phyloP scores from a whole-genome alignment of 2,329 filamentous ascomycete genomes.

The Colletotrichum sojae region DNA sequence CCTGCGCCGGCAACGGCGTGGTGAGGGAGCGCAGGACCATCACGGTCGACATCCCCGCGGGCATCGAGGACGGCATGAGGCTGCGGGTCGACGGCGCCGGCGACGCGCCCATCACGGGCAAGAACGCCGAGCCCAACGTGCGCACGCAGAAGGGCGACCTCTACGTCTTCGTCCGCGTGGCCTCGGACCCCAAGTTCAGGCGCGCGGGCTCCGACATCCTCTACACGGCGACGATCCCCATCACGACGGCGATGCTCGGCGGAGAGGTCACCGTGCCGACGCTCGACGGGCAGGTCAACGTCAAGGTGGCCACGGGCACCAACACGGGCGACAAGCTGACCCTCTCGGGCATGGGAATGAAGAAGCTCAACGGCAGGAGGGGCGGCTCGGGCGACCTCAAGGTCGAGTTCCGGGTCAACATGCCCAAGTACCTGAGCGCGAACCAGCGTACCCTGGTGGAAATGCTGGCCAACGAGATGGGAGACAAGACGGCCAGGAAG shows the following conservation, averaged over 20 bases:
- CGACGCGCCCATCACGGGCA: conserved; percentile 85
- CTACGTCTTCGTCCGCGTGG: conserved; percentile 90
- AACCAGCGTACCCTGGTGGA: conserved; percentile 95
- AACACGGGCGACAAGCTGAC: conserved; percentile 94
- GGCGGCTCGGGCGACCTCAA: conserved; percentile 83
- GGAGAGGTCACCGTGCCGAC: conserved; percentile 93
- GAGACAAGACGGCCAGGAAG: conserved; percentile 90
- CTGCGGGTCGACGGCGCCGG: conserved; percentile 88
- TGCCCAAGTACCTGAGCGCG: conserved; percentile 93
- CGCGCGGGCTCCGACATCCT: conserved; percentile 90
- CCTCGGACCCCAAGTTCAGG: conserved; percentile 91
- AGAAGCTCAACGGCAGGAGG: conserved; percentile 79
- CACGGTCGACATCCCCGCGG: conserved; percentile 91
- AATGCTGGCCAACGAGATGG: conserved; percentile 97
- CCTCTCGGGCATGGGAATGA: conserved; percentile 93
- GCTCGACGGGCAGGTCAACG: conserved; percentile 88
- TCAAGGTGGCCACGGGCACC: conserved; percentile 92
- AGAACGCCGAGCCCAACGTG: conserved; percentile 72
- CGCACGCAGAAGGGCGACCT: conserved; percentile 86
- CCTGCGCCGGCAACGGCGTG: conserved; percentile 87
- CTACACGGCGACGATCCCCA: conserved; percentile 90
- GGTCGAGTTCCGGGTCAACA: conserved; percentile 94
- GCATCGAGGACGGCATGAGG: conserved; percentile 97
- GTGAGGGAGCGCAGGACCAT: conserved; percentile 87
- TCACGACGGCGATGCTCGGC: conserved; percentile 93